A percentile compares a stretch with the other conserved stretches of the same genome.
Conservation (phyloP, 225 moss, liverwort and hornwort species). For the Neckera pumila region DNA sequence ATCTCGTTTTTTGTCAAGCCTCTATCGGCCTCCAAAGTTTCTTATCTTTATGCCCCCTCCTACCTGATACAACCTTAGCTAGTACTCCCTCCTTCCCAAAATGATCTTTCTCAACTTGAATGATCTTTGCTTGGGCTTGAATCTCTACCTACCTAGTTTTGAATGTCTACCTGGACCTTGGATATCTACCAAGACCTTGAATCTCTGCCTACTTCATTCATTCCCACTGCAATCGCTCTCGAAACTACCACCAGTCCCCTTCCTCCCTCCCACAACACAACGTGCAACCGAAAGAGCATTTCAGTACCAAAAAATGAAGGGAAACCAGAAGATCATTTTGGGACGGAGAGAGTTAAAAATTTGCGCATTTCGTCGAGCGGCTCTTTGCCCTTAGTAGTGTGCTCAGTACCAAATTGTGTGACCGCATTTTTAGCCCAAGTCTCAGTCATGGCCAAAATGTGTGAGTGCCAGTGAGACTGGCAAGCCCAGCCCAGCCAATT, state of each 20-base stretch:
- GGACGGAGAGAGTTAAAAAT: too few relatives aligned
- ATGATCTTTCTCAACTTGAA: too few relatives aligned
- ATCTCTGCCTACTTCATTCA: neutral
- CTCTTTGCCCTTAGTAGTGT: too few relatives aligned
- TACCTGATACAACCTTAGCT: neutral
- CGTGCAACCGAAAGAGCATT: too few relatives aligned
- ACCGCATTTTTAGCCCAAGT: neutral
- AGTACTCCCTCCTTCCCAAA: too few relatives aligned
- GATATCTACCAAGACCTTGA: too few relatives aligned
- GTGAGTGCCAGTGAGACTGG: neutral
- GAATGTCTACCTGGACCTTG: too few relatives aligned
- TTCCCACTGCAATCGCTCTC: neutral
- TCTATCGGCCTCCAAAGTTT: neutral
- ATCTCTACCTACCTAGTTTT: too few relatives aligned
- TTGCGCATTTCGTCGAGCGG: rapidly evolving
- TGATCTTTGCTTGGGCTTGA: too few relatives aligned
- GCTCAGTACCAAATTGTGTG: neutral
- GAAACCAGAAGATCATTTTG: too few relatives aligned
- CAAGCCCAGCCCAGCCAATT: neutral
- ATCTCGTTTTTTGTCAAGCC: neutral
- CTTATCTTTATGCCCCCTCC: neutral
- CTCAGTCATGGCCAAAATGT: neutral
- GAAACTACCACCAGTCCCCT: rapidly evolving
- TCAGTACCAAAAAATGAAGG: too few relatives aligned
- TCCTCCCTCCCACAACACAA: too few relatives aligned